A percentile compares a stretch with the other conserved stretches of the same genome.
These are phyloP conservation scores for Castanea mollissima DNA, from an alignment of 306 rosid species.

Conservation along the genomic window DNA sequence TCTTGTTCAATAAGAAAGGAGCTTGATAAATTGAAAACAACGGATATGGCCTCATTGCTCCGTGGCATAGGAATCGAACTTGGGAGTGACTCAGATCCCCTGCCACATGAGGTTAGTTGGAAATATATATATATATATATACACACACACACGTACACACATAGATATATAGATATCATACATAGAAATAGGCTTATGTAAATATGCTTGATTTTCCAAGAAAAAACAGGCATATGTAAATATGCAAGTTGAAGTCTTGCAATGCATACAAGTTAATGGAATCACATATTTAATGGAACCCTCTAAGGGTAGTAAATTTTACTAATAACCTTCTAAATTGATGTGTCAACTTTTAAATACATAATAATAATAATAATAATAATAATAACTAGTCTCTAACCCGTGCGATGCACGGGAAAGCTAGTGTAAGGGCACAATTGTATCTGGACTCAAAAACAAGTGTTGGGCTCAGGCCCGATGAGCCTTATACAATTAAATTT, in stretches of 20 bases:
- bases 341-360: no score
- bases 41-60: slow-evolving; percentile 77
- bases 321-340: no score
- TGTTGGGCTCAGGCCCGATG: no score
- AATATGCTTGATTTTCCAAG: neutral
- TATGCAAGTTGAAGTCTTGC: neutral
- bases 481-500: no score
- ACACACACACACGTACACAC: neutral
- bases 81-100: slow-evolving; percentile 46
- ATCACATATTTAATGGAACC: neutral
- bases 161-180: neutral
- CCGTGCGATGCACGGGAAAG: no score
- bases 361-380: no score
- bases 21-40: slow-evolving; percentile 59
- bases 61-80: slow-evolving; percentile 77
- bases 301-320: no score
- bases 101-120: slow-evolving; percentile 46
- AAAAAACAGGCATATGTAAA: no score
- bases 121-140: no score
- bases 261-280: neutral
- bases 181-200: neutral
- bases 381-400: no score
- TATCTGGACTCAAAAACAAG: no score
- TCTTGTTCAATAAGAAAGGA: slow-evolving; percentile 54
- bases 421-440: no score